phyloP scores from a whole-genome alignment of 169 alveolate species.

The Sarcocystis neurona region DNA sequence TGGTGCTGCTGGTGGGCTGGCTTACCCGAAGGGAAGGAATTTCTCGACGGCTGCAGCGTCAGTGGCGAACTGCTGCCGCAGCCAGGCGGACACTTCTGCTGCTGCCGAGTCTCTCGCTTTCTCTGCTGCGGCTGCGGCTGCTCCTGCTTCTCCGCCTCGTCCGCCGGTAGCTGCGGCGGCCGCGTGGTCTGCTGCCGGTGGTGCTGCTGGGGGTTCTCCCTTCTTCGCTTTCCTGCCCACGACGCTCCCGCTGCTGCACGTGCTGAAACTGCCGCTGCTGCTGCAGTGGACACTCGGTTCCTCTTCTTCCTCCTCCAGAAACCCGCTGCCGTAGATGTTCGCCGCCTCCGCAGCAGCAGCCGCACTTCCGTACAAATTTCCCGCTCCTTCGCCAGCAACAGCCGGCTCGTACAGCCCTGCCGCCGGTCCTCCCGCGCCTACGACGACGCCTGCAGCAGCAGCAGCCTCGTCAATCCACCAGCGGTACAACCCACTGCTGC shows the following conservation, averaged over 20 bases:
- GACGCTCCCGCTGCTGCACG: not conserved
- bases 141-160: not conserved
- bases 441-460: no score
- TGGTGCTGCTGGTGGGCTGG: not conserved
- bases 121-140: not conserved
- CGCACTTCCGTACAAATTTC: no score
- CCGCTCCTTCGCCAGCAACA: no score
- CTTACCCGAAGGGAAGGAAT: constrained; percentile 31
- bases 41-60: constrained; percentile 9
- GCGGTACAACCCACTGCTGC: no score
- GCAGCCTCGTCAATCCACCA: no score
- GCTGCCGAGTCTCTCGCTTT: not conserved
- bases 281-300: no score
- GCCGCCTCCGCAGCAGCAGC: no score
- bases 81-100: not conserved
- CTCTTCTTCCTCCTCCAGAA: no score
- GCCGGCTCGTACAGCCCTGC: no score
- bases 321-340: no score
- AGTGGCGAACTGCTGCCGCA: not conserved
- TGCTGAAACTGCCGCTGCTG: no score
- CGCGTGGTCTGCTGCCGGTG: not conserved
- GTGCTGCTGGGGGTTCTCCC: not conserved
- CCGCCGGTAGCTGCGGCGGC: not conserved
- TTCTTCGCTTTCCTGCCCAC: not conserved
- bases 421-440: no score